Conservation (phyloP, 768 basidiomycete genomes). For the Filobasidium wieringae region DNA sequence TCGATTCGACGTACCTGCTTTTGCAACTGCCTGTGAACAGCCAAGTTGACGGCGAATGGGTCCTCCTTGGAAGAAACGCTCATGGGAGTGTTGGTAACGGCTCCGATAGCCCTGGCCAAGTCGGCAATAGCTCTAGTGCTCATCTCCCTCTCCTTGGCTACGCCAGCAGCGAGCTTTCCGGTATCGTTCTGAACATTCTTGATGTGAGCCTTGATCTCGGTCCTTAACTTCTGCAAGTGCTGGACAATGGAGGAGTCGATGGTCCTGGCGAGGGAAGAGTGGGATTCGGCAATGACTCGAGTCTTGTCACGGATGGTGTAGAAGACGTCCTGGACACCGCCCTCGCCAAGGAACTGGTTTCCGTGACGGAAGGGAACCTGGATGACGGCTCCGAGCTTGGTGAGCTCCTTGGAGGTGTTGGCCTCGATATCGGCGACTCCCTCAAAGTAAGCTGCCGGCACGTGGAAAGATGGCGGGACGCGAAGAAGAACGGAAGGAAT, state of each 20-base stretch:
- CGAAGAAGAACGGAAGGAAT: not conserved
- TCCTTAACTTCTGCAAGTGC: slow-evolving; percentile 85
- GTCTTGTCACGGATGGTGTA: slow-evolving; percentile 89
- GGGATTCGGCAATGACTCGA: slow-evolving; percentile 82
- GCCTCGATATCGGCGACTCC: slow-evolving; percentile 81
- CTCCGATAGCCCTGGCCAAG: slow-evolving; percentile 71
- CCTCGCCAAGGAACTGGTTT: slow-evolving; percentile 97
- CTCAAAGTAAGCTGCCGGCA: slow-evolving; percentile 56
- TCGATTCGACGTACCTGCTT: slow-evolving; percentile 45
- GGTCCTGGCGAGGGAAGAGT: slow-evolving; percentile 88
- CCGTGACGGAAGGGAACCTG: slow-evolving; percentile 92
- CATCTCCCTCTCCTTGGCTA: slow-evolving; percentile 84
- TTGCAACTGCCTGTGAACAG: slow-evolving; percentile 39
- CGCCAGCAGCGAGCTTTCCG: slow-evolving; percentile 75
- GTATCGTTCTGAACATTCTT: slow-evolving; percentile 95
- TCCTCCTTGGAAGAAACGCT: slow-evolving; percentile 64
- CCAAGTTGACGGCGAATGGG: slow-evolving; percentile 52
- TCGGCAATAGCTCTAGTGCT: slow-evolving; percentile 77
- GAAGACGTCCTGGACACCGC: slow-evolving; percentile 88
- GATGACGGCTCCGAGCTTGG: slow-evolving; percentile 85
- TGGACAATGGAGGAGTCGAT: slow-evolving; percentile 96
- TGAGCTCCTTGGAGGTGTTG: slow-evolving; percentile 83
- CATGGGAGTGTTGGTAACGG: slow-evolving; percentile 92
- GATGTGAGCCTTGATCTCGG: slow-evolving; percentile 95
- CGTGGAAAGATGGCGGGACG: not conserved